Conservation (phyloP, 306 rosid genomes). For the Fagus crenata region DNA sequence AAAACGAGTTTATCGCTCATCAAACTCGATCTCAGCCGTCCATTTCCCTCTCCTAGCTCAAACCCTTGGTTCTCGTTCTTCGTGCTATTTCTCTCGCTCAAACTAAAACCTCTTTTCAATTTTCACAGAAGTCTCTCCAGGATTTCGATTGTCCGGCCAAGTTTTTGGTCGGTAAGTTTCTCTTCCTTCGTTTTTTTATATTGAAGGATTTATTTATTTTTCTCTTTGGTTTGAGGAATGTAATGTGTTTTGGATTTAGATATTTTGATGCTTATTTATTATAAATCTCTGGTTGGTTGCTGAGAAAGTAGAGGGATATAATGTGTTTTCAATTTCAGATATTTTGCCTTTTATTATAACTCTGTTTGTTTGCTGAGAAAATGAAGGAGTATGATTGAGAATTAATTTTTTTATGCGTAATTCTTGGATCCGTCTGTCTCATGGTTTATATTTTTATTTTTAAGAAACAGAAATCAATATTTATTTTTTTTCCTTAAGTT, state of each 20-base stretch:
- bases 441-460: not conserved
- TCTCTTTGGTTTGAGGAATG: not conserved
- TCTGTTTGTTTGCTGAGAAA: constrained; percentile 21
- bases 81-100: not conserved
- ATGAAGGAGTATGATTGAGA: not conserved
- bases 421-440: not conserved
- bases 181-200: constrained; percentile 1
- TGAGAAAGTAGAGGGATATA: no score
- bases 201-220: not conserved
- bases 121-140: not conserved
- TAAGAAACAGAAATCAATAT: no score
- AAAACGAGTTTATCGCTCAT: not conserved
- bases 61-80: not conserved
- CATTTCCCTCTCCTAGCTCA: not conserved
- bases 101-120: not conserved
- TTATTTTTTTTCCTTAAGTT: not conserved
- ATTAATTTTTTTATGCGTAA: not conserved
- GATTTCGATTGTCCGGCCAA: constrained; percentile 21
- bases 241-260: constrained; percentile 7
- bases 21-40: constrained; percentile 14
- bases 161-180: constrained; percentile 45
- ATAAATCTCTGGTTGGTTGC: not conserved
- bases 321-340: no score
- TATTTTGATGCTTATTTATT: constrained; percentile 8
- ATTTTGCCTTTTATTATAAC: not conserved